These are phyloP conservation scores for Pascua sp. DNA, from an alignment of 1,284 basidiomycete species.

Conservation along the genomic window DNA sequence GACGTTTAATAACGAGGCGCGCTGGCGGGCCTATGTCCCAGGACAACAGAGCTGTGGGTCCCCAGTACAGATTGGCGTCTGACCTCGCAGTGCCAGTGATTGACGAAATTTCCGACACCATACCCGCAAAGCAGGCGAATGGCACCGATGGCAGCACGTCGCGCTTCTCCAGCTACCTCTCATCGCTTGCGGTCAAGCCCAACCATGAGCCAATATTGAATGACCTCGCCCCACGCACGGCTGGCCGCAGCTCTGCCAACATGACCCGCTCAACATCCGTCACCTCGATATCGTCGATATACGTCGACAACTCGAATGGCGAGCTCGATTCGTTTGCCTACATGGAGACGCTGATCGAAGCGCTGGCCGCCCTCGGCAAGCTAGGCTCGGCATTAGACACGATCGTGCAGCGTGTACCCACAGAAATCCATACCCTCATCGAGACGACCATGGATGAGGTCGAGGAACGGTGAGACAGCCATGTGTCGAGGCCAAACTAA, in stretches of 20 bases:
- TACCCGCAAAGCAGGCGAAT: background rate
- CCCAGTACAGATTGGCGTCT: background rate
- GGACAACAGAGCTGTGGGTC: constrained; percentile 72
- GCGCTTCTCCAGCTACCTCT: constrained; percentile 60
- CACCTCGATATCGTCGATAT: constrained; percentile 55
- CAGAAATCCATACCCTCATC: constrained; percentile 63
- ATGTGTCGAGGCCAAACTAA: constrained; percentile 63
- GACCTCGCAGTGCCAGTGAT: constrained; percentile 16
- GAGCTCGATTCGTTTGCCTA: constrained; percentile 70
- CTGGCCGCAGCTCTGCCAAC: constrained; percentile 1
- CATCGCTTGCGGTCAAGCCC: constrained; percentile 66
- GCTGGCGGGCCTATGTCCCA: constrained; percentile 80
- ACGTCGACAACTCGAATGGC: background rate
- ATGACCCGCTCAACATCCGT: constrained; percentile 5
- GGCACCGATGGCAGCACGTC: constrained; percentile 9
- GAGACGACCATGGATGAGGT: constrained; percentile 20
- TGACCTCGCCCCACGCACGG: constrained; percentile 11
- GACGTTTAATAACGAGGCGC: constrained; percentile 88
- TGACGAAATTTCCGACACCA: background rate
- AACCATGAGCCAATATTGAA: constrained; percentile 64
- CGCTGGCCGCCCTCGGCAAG: constrained; percentile 83
- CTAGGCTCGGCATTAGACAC: constrained; percentile 80
- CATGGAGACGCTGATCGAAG: constrained; percentile 89
- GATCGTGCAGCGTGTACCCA: constrained; percentile 74
- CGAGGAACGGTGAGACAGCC: constrained; percentile 10